phyloP scores from a whole-genome alignment of 345 rosid genomes.

The Salix purpurea region DNA sequence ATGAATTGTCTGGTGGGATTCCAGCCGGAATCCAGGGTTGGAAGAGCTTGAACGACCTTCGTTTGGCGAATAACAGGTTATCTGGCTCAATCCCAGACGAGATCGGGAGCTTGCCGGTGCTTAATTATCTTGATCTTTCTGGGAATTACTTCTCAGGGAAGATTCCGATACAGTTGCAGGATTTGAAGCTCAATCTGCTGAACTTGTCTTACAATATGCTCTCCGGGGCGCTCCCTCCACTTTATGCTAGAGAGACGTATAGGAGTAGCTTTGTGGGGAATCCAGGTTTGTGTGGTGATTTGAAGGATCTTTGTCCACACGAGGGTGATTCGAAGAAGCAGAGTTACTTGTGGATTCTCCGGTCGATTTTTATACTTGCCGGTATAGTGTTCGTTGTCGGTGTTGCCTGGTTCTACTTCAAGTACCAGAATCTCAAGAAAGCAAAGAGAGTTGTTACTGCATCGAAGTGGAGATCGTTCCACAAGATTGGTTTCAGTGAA shows the following conservation, averaged over 20 bases:
- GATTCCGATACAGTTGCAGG: slow-evolving; percentile 62
- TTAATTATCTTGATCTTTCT: slow-evolving; percentile 88
- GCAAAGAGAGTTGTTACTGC: slow-evolving; percentile 31
- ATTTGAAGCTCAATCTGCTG: slow-evolving; percentile 68
- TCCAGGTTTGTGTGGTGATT: slow-evolving; percentile 66
- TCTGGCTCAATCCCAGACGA: slow-evolving; percentile 66
- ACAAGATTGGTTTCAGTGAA: slow-evolving; percentile 73
- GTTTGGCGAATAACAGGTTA: slow-evolving; percentile 54
- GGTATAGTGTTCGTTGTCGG: slow-evolving; percentile 51
- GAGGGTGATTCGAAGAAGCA: slow-evolving; percentile 26
- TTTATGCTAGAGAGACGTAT: slow-evolving; percentile 50
- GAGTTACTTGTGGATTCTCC: slow-evolving; percentile 57
- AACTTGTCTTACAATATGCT: slow-evolving; percentile 71
- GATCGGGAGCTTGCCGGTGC: slow-evolving; percentile 61
- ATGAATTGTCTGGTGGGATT: slow-evolving; percentile 60
- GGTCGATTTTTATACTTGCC: slow-evolving; percentile 51
- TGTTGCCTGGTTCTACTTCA: slow-evolving; percentile 54
- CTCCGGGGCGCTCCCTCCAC: slow-evolving; percentile 63
- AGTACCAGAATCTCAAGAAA: slow-evolving; percentile 43
- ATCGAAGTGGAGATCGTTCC: slow-evolving; percentile 84
- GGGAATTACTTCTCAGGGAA: slow-evolving; percentile 60
- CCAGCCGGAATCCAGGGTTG: slow-evolving; percentile 48
- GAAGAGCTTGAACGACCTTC: slow-evolving; percentile 71
- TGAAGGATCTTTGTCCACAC: slow-evolving; percentile 51
- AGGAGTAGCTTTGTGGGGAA: slow-evolving; percentile 61